Base-by-base conservation (phyloP, 352 stramenopile species). In the Phytophthora podocarpi region DNA sequence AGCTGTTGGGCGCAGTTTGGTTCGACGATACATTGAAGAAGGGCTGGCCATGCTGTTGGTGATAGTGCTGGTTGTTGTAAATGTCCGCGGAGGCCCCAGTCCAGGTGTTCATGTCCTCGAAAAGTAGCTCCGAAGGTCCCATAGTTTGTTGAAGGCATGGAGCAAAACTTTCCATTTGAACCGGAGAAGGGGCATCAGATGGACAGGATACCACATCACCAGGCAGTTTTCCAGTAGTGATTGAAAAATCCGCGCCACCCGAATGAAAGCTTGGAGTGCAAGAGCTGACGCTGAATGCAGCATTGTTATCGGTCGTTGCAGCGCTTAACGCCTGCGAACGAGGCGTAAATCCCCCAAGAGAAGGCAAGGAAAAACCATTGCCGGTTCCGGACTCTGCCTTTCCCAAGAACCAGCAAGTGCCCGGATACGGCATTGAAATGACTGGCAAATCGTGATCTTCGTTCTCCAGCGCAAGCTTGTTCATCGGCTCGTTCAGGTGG, bases 161-260 rank as follows among this genome's bases (percentile, higher is more conserved):
- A 63, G 60, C 20, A 52, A 85, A 72, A 26, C n/a, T 61, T 45
- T 78, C 72, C 72, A 85, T 74, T 49, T 78, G 72, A 60, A 68
- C 70, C 2, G 72, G 64, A 36, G 70, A 76, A 15, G 58, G 37
- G 2, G 32, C 39, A 39, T 64, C 59, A 8, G 48, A 59, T 37
- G 65, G 50, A n/a, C 52, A 64, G 15, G 60, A 60, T 18, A 49
- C 4, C 15, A 16, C 30, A 40, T 66, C 51, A 23, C 28, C 40
- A 5, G 28, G 21, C 12, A 67, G 15, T 42, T 72, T 78, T 27
- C 34, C 70, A 18, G 43, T 32, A 7, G 50, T 30, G 27, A 12
- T 37, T 1, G 51, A 43, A 51, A 54, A 74, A 15, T 50, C 39
- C 12, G 23, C 24, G 45, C 26, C 20, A 10, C 9, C 46, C 21